phyloP scores from a whole-genome alignment of 192 early-diverging fungal species.

The Chytriomyces sp. region DNA sequence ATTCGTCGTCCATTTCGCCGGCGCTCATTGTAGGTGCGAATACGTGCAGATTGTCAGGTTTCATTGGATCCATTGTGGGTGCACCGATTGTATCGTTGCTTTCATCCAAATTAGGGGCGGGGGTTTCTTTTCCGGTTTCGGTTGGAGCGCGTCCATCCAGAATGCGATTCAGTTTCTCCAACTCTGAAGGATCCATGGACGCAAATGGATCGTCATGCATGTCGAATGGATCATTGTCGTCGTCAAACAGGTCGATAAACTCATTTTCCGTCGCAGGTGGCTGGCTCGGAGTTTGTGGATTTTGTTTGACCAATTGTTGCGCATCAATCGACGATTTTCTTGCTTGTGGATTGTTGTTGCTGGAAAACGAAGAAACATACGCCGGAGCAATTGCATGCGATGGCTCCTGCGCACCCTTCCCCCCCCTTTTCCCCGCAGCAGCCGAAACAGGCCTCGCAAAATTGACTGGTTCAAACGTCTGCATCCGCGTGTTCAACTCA shows the following conservation, averaged over 20 bases:
- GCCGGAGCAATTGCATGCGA: slow-evolving; percentile 3
- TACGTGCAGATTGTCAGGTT: neutral
- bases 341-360: neutral
- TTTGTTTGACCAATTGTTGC: neutral
- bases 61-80: neutral
- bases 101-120: neutral
- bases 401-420: neutral
- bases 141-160: neutral
- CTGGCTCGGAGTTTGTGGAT: neutral
- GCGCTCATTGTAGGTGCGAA: slow-evolving; percentile 1
- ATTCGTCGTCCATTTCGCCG: slow-evolving; percentile 12
- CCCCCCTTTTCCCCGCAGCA: neutral
- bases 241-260: slow-evolving; percentile 50
- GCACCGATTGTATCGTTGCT: neutral
- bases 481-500: slow-evolving; percentile 18
- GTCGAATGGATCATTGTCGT: slow-evolving; percentile 19
- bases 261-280: slow-evolving; percentile 28
- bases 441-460: slow-evolving; percentile 6
- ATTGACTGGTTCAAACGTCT: slow-evolving; percentile 27
- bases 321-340: neutral
- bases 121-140: neutral
- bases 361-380: neutral
- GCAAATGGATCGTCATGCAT: slow-evolving; percentile 11
- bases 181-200: slow-evolving; percentile 6
- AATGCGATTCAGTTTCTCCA: slow-evolving; percentile 17